Conservation (phyloP, 169 alveolate species). For the Babesia ovis region DNA sequence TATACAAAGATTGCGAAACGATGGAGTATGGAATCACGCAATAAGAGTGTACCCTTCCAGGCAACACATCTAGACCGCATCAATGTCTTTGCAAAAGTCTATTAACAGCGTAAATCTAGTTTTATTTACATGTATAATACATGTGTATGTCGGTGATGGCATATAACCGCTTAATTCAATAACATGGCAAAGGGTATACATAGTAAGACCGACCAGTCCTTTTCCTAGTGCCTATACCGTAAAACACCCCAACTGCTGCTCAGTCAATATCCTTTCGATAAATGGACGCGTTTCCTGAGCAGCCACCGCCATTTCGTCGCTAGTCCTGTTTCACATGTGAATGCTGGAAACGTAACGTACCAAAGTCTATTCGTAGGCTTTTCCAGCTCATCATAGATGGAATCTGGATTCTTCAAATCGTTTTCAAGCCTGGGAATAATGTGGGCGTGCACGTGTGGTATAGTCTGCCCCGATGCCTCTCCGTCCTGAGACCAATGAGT, state of each 20-base stretch:
- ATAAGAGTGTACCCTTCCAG: no score
- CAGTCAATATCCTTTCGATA: constrained; percentile 27
- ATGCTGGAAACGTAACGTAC: constrained; percentile 45
- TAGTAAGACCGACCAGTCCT: no score
- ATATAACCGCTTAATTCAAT: no score
- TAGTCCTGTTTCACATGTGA: constrained; percentile 64
- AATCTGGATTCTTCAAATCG: constrained; percentile 77
- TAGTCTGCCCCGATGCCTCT: constrained; percentile 88
- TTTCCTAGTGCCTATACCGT: no score
- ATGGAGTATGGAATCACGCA: no score
- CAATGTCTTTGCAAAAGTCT: no score
- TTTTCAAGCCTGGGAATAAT: constrained; percentile 78
- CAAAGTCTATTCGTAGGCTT: constrained; percentile 53
- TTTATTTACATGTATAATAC: no score
- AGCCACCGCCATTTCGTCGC: constrained; percentile 75
- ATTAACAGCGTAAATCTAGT: no score
- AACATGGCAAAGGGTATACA: no score
- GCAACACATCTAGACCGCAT: no score
- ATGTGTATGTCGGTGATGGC: no score
- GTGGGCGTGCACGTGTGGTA: constrained; percentile 88
- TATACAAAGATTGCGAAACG: no score
- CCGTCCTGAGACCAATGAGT: constrained; percentile 78
- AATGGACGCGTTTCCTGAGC: constrained; percentile 65
- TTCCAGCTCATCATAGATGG: constrained; percentile 75
- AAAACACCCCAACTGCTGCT: constrained; percentile 40